phyloP scores from a whole-genome alignment of 2,329 filamentous ascomycete genomes.

The Botrytis fragariae region DNA sequence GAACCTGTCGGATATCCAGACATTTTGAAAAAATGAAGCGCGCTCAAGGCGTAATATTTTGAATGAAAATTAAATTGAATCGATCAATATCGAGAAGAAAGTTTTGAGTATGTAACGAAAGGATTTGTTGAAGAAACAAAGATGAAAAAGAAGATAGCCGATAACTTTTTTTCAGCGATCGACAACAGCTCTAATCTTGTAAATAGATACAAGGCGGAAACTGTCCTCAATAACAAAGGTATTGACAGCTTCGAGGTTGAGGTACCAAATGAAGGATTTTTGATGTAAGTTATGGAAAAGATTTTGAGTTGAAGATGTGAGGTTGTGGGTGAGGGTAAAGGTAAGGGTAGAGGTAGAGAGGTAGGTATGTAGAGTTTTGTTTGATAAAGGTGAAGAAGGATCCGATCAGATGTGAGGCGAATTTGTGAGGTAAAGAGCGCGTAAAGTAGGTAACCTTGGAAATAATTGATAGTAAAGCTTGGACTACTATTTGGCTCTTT shows the following conservation, averaged over 20 bases:
- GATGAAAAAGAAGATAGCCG: conserved; percentile 5
- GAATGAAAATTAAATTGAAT: conserved; percentile 29
- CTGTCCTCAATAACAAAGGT: conserved; percentile 13
- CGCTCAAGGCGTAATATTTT: conserved; percentile 35
- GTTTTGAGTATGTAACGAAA: conserved; percentile 19
- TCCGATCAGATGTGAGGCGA: neutral
- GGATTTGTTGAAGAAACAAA: conserved; percentile 20
- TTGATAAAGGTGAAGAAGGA: neutral
- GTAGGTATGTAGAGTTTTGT: neutral
- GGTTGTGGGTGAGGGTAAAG: conserved; percentile 2
- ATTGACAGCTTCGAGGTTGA: neutral
- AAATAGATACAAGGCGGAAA: conserved; percentile 18
- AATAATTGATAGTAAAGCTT: neutral
- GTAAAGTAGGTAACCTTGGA: neutral
- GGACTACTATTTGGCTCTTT: neutral
- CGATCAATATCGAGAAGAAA: conserved; percentile 30
- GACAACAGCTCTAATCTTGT: conserved; percentile 22
- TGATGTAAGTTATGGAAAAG: conserved; percentile 11
- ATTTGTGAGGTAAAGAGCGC: conserved; percentile 1
- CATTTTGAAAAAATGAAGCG: conserved; percentile 36
- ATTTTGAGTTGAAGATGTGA: neutral
- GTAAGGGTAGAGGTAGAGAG: neutral
- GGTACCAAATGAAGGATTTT: conserved; percentile 1
- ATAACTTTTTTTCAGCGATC: conserved; percentile 11
- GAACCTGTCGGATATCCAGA: conserved; percentile 38